phyloP scores from a whole-genome alignment of 306 rosid species.

The Spatholobus suberectus region DNA sequence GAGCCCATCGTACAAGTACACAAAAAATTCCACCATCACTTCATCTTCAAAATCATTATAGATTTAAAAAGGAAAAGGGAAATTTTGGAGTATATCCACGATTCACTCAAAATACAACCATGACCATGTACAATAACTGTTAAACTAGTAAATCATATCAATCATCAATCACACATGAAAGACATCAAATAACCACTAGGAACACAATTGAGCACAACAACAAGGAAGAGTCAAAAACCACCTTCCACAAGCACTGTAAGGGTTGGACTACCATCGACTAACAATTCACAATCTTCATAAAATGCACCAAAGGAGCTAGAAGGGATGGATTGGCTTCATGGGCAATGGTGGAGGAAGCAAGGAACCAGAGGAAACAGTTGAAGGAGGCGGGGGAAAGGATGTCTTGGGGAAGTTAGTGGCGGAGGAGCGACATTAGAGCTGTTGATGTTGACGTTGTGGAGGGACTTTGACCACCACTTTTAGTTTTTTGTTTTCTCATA shows the following conservation, averaged over 20 bases:
- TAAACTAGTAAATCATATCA: conserved; percentile 21
- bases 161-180: background rate
- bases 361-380: too few species aligned
- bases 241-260: conserved; percentile 97
- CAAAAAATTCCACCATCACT: conserved; percentile 38
- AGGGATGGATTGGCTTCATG: too few species aligned
- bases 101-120: conserved; percentile 29
- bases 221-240: conserved; percentile 42
- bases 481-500: too few species aligned
- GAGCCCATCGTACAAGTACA: conserved; percentile 33
- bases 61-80: conserved; percentile 9
- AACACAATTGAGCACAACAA: conserved; percentile 41
- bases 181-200: conserved; percentile 5
- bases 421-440: too few species aligned
- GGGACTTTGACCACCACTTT: too few species aligned
- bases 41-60: conserved; percentile 41
- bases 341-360: too few species aligned
- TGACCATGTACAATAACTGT: background rate
- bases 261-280: conserved; percentile 72
- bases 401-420: too few species aligned
- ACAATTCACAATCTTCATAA: conserved; percentile 84
- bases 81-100: conserved; percentile 18
- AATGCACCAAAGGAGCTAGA: too few species aligned
- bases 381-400: too few species aligned
- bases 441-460: too few species aligned